These are phyloP conservation scores for Vanrija sp. DNA, from an alignment of 1,284 basidiomycete genomes.

Conservation along the genomic window DNA sequence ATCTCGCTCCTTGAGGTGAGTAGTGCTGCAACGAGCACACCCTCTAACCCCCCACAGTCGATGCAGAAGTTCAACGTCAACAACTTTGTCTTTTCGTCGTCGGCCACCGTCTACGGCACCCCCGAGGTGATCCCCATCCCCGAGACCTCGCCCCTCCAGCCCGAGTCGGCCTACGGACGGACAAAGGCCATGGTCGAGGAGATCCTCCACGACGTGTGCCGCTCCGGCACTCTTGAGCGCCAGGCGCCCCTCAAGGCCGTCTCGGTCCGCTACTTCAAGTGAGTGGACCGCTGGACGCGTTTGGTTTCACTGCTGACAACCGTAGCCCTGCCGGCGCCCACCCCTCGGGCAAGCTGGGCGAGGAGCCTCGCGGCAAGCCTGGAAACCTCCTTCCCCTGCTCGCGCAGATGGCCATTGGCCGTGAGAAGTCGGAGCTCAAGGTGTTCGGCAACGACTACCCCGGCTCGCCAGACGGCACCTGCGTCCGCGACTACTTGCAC, in stretches of 20 bases:
- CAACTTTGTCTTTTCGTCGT: constrained; percentile 88
- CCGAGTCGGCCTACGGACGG: constrained; percentile 90
- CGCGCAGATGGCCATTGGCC: constrained; percentile 91
- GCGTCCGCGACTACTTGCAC: constrained; percentile 96
- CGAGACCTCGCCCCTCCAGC: constrained; percentile 80
- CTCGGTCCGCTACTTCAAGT: constrained; percentile 88
- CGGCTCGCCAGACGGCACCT: constrained; percentile 78
- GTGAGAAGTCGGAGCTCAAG: constrained; percentile 76
- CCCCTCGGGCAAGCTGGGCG: constrained; percentile 90
- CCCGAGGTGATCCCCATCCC: constrained; percentile 91
- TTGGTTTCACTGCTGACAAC: neutral
- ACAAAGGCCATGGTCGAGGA: constrained; percentile 94
- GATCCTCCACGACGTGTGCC: constrained; percentile 84
- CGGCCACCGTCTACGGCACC: constrained; percentile 97
- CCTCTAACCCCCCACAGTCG: constrained; percentile 52
- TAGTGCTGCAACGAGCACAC: neutral
- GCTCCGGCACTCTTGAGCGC: constrained; percentile 54
- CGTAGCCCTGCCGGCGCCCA: constrained; percentile 85
- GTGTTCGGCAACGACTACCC: constrained; percentile 99
- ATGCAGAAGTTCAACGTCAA: constrained; percentile 61
- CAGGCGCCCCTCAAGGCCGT: constrained; percentile 34
- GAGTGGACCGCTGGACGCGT: constrained; percentile 39
- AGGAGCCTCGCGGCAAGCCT: constrained; percentile 91
- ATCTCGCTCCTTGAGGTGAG: constrained; percentile 64
- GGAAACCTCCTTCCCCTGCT: constrained; percentile 92